A percentile compares a stretch with the other conserved stretches of the same genome.
These are phyloP conservation scores for Macadamia integrifolia DNA, from an alignment of 164 flowering plant species.

Conservation along the genomic window DNA sequence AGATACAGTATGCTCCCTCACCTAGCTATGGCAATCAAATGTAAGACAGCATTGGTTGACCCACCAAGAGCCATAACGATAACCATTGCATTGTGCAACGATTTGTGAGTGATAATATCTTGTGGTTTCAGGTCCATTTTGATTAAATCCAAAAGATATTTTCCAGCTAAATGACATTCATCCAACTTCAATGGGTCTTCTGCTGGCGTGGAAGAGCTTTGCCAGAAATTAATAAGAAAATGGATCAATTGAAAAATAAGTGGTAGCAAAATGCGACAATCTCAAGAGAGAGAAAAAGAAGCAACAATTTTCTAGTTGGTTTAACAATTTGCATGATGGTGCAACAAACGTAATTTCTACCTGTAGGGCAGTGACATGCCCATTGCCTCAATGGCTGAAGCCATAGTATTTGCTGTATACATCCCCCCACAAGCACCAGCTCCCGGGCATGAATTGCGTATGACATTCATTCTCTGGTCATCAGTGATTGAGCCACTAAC, in stretches of 20 bases:
- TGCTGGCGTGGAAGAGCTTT: conserved; percentile 95
- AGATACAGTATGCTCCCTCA: not conserved
- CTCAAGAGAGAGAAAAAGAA: not conserved
- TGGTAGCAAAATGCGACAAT: conserved; percentile 3
- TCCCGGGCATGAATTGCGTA: conserved; percentile 92
- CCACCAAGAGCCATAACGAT: conserved; percentile 98
- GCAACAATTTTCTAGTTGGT: not conserved
- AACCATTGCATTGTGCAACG: conserved; percentile 94
- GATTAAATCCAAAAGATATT: conserved; percentile 64
- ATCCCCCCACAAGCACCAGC: conserved; percentile 99
- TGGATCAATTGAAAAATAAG: not conserved
- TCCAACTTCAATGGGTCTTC: conserved; percentile 90
- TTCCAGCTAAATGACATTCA: conserved; percentile 92
- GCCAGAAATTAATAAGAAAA: conserved; percentile 11
- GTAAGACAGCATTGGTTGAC: conserved; percentile 95
- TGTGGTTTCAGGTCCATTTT: conserved; percentile 91
- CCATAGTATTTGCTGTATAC: conserved; percentile 99
- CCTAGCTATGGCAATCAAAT: conserved; percentile 90
- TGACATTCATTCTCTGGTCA: conserved; percentile 67
- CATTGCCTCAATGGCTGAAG: conserved; percentile 96
- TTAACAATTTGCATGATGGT: not conserved
- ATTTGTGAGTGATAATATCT: conserved; percentile 77
- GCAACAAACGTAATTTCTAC: conserved; percentile 26
- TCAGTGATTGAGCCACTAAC: conserved; percentile 83
- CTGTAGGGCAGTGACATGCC: conserved; percentile 98